Conservation (phyloP, 495 filamentous ascomycete genomes). For the Penicillium diatomitis region DNA sequence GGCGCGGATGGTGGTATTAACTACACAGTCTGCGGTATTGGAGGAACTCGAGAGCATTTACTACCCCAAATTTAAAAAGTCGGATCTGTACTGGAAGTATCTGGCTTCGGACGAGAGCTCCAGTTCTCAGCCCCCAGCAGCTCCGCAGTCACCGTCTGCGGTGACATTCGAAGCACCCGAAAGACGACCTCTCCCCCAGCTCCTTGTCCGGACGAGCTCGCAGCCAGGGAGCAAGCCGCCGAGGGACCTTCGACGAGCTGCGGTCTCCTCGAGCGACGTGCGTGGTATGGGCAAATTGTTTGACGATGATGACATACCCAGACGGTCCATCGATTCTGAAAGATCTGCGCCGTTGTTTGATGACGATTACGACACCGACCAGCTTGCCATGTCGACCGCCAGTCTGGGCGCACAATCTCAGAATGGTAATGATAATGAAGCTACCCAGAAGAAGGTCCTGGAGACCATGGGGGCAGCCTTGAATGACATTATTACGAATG, state of each 20-base stretch:
- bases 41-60: conserved; percentile 73
- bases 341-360: conserved; percentile 51
- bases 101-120: conserved; percentile 79
- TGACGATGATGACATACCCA: conserved; percentile 37
- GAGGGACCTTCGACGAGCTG: conserved; percentile 48
- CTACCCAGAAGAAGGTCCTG: conserved; percentile 51
- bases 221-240: conserved; percentile 23
- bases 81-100: conserved; percentile 91
- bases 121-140: conserved; percentile 22
- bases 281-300: conserved; percentile 30
- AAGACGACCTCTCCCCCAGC: conserved; percentile 34
- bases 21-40: conserved; percentile 71
- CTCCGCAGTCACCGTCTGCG: conserved; percentile 14
- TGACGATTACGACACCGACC: conserved; percentile 58
- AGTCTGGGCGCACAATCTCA: conserved; percentile 46
- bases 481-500: conserved; percentile 87
- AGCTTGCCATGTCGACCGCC: conserved; percentile 48
- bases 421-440: conserved; percentile 32
- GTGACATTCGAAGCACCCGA: conserved; percentile 22
- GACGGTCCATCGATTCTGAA: conserved; percentile 51
- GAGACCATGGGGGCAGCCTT: conserved; percentile 90
- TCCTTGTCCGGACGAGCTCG: conserved; percentile 32
- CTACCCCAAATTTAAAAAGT: conserved; percentile 80
- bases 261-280: conserved; percentile 50
- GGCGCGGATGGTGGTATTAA: conserved; percentile 72